Percentiles rank a stretch among this genome's conserved stretches.
phyloP scores from a whole-genome alignment of 495 filamentous ascomycete genomes.

The Penicillium cinerascens region DNA sequence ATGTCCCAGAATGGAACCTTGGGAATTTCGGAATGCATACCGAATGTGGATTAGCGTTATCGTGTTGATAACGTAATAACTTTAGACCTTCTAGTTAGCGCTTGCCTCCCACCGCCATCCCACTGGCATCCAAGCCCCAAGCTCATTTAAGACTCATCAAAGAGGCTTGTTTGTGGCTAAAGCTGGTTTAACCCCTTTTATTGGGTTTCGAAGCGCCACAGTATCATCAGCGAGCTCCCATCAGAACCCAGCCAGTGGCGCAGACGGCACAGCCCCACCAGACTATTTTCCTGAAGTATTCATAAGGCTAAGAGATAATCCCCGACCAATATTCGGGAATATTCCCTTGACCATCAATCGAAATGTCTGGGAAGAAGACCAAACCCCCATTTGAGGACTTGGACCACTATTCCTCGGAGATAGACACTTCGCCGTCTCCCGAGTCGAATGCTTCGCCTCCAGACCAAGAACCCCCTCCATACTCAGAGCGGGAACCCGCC shows the following conservation, averaged over 20 bases:
- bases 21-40: no score
- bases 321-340: background rate
- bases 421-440: background rate
- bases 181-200: no score
- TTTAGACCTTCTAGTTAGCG: no score
- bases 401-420: background rate
- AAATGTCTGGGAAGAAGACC: constrained; percentile 1
- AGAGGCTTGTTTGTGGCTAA: no score
- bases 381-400: background rate
- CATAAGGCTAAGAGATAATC: background rate
- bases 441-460: background rate
- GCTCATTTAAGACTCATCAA: no score
- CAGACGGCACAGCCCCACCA: background rate
- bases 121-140: no score
- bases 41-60: background rate
- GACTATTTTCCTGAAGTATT: background rate
- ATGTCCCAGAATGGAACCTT: no score
- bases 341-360: background rate
- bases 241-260: background rate
- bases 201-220: background rate
- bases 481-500: background rate
- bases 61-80: no score
- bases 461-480: constrained; percentile 4
- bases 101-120: no score
- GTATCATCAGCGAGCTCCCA: background rate